Conservation (phyloP, 805 yeast species). For the Candida broadrunensis region DNA sequence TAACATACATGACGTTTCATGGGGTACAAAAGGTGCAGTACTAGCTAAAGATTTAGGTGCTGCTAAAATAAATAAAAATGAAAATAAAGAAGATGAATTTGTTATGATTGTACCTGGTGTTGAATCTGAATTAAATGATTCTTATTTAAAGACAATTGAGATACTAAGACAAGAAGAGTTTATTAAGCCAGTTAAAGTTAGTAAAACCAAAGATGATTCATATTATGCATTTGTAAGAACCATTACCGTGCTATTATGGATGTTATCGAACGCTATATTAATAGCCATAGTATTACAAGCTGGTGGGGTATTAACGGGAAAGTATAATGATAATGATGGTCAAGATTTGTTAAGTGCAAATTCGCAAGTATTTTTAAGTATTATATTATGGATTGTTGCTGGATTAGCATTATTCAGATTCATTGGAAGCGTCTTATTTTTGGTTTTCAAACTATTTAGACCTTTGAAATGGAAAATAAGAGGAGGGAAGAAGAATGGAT, state of each 20-base stretch:
- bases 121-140: constrained; percentile 68
- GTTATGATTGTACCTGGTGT: constrained; percentile 62
- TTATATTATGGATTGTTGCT: constrained; percentile 91
- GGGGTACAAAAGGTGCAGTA: constrained; percentile 94
- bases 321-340: constrained; percentile 25
- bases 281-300: constrained; percentile 81
- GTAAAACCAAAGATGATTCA: constrained; percentile 44
- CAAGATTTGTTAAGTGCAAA: constrained; percentile 32
- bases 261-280: constrained; percentile 77
- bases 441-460: constrained; percentile 37
- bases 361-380: constrained; percentile 70
- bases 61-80: constrained; percentile 54
- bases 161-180: constrained; percentile 41
- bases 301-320: constrained; percentile 63
- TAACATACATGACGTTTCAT: constrained; percentile 91
- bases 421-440: constrained; percentile 65
- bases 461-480: constrained; percentile 40
- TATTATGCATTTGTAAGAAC: constrained; percentile 92
- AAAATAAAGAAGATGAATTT: constrained; percentile 35
- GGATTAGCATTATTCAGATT: constrained; percentile 83
- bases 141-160: constrained; percentile 64
- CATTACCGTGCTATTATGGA: constrained; percentile 85
- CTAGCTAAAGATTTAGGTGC: constrained; percentile 71
- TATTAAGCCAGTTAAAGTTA: constrained; percentile 14
- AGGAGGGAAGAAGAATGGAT: constrained; percentile 11